A percentile compares a stretch with the other conserved stretches of the same genome.
phyloP scores from a whole-genome alignment of 352 stramenopile genomes.

The Phytophthora pisi region DNA sequence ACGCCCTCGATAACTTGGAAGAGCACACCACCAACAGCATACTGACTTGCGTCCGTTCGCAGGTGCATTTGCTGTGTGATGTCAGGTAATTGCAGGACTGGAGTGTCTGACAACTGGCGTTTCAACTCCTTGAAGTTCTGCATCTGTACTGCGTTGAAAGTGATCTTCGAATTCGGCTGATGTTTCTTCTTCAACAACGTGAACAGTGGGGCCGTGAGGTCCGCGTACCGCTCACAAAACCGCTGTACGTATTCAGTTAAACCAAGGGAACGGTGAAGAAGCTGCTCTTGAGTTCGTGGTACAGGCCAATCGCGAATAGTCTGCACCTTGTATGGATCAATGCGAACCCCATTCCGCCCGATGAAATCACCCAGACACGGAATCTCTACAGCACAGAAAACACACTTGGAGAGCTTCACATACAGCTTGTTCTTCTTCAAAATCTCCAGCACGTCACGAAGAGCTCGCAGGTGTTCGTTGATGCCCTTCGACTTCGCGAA shows the following conservation, averaged over 20 bases:
- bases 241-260: neutral
- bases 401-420: neutral
- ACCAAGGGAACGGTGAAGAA: neutral
- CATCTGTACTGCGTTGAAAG: neutral
- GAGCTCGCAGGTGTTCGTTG: neutral
- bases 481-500: neutral
- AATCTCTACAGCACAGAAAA: neutral
- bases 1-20: neutral
- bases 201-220: neutral
- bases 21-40: neutral
- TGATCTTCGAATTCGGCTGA: constrained; percentile 7
- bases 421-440: neutral
- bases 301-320: neutral
- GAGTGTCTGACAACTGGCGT: neutral
- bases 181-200: neutral
- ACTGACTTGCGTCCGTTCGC: neutral
- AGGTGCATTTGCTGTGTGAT: neutral
- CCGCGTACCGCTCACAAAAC: neutral
- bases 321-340: neutral
- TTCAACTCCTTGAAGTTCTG: neutral
- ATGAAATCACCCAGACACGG: neutral
- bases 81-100: neutral
- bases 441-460: neutral
- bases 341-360: neutral
- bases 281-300: neutral